phyloP scores from a whole-genome alignment of 2,329 filamentous ascomycete genomes.

The Stemphylium lycopersici region DNA sequence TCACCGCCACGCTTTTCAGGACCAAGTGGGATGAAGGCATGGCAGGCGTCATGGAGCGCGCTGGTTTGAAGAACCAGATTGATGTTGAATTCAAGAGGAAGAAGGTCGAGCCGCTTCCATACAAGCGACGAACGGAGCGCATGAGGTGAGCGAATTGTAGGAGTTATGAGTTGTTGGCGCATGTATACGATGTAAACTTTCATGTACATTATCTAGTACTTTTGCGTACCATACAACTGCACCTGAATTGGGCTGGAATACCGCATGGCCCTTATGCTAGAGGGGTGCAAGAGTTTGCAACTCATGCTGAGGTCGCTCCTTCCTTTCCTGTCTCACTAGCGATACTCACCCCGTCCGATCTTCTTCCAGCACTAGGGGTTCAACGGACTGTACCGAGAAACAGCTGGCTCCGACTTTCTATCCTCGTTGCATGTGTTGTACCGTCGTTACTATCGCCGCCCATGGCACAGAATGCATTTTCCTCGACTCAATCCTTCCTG shows the following conservation, averaged over 20 bases:
- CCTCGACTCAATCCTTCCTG: background rate
- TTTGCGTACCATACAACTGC: background rate
- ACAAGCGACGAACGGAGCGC: constrained; percentile 63
- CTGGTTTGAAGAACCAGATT: constrained; percentile 70
- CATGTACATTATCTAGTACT: constrained; percentile 12
- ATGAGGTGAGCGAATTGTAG: constrained; percentile 47
- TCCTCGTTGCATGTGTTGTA: background rate
- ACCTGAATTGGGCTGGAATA: background rate
- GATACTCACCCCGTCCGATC: too few relatives aligned
- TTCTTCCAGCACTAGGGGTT: too few relatives aligned
- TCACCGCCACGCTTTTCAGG: constrained; percentile 88
- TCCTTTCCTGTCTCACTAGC: background rate
- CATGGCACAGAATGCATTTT: constrained; percentile 12
- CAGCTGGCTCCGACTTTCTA: background rate
- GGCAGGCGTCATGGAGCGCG: constrained; percentile 82
- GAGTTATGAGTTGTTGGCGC: constrained; percentile 5
- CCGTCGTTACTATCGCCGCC: background rate
- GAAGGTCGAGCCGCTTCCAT: constrained; percentile 71
- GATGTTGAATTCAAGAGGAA: constrained; percentile 85
- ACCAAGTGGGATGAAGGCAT: constrained; percentile 88
- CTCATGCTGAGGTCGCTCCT: constrained; percentile 2
- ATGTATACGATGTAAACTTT: constrained; percentile 13
- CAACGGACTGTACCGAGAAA: too few relatives aligned
- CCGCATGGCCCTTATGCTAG: background rate
- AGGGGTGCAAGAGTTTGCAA: background rate